Base-by-base conservation (phyloP, 2,329 filamentous ascomycete species). In the Scedosporium boydii region DNA sequence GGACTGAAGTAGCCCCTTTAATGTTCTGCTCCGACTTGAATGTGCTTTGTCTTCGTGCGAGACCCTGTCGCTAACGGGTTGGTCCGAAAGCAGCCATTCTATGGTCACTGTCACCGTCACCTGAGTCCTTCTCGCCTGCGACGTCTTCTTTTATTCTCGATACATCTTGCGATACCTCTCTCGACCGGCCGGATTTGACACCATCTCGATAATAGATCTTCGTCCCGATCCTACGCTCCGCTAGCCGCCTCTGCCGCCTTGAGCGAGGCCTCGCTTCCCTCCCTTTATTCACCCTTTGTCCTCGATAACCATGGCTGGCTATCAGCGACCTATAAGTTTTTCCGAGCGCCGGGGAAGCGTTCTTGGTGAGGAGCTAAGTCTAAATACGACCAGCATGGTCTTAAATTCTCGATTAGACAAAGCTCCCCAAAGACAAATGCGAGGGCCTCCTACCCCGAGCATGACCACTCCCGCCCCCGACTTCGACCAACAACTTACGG, bases 391-490 rank as follows among this genome's bases (percentile, higher is more conserved):
- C 60, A 80, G 71, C 67, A 69, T 74, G 64, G 70, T 76, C 63
- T 70, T 79, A 62, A 77, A 76, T 68, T 76, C 78, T 44, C 74
- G 77, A 63, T 73, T 82, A 66, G 82, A 84, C 62, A 87, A 87
- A 74, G 76, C 82, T 66, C 72, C 76, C 3, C 80, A 61, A 44
- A 73, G 70, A 70, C 83, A 67, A 55, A 67, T 77, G 53, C 75
- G 84, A 71, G 85, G 85, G 0, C 85, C 85, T 6, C 85, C 85
- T 21, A 88, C 85, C 2, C 85, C 85, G 12, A 87, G 84, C 73
- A 86, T 87, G 83, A 83, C 79, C 60, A 87, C 85, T 10, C 85
- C 84, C 0, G 84, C 83, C 29, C 79, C 82, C 65, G 84, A 87
- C 66, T 87, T 84, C 66, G 84, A 87, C 61, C 82, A 85, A 34